These are phyloP conservation scores for Neostapfia colusana DNA, from an alignment of 176 grass and related monocot genomes.

Conservation along the genomic window DNA sequence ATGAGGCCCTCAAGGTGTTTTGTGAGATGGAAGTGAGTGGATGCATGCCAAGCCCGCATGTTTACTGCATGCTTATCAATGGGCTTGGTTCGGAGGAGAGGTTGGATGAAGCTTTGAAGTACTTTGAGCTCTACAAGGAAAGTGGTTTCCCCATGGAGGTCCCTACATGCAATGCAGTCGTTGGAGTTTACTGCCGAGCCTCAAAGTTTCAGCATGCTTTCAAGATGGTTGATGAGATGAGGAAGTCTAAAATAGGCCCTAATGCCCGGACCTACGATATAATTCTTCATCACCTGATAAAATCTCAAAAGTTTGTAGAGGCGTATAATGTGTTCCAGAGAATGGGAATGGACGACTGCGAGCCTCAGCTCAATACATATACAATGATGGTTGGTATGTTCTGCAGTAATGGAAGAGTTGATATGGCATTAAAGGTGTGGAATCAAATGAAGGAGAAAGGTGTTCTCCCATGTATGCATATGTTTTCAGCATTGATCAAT, in stretches of 20 bases:
- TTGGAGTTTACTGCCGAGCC: slow-evolving; percentile 63
- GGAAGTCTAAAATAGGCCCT: slow-evolving; percentile 50
- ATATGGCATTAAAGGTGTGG: slow-evolving; percentile 80
- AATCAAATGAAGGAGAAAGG: slow-evolving; percentile 67
- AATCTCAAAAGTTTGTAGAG: slow-evolving; percentile 51
- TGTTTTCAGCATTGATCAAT: slow-evolving; percentile 68
- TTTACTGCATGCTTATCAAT: slow-evolving; percentile 76
- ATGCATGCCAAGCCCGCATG: slow-evolving; percentile 67
- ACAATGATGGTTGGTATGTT: slow-evolving; percentile 74
- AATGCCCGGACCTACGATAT: slow-evolving; percentile 66
- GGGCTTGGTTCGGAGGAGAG: slow-evolving; percentile 56
- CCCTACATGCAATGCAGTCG: slow-evolving; percentile 71
- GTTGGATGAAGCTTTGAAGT: slow-evolving; percentile 66
- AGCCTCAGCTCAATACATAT: slow-evolving; percentile 70
- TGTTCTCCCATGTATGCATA: slow-evolving; percentile 69
- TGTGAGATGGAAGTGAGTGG: slow-evolving; percentile 54
- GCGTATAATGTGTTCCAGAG: slow-evolving; percentile 51
- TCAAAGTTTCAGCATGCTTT: slow-evolving; percentile 67
- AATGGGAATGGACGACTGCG: slow-evolving; percentile 51
- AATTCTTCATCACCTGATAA: slow-evolving; percentile 63
- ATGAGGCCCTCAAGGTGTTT: slow-evolving; percentile 73
- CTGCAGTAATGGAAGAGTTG: slow-evolving; percentile 57
- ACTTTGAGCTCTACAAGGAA: slow-evolving; percentile 64
- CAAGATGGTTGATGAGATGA: slow-evolving; percentile 65
- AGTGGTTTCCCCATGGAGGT: slow-evolving; percentile 56